A percentile compares a stretch with the other conserved stretches of the same genome.
phyloP scores from a whole-genome alignment of 805 yeast species.

The Candida silvatica region DNA sequence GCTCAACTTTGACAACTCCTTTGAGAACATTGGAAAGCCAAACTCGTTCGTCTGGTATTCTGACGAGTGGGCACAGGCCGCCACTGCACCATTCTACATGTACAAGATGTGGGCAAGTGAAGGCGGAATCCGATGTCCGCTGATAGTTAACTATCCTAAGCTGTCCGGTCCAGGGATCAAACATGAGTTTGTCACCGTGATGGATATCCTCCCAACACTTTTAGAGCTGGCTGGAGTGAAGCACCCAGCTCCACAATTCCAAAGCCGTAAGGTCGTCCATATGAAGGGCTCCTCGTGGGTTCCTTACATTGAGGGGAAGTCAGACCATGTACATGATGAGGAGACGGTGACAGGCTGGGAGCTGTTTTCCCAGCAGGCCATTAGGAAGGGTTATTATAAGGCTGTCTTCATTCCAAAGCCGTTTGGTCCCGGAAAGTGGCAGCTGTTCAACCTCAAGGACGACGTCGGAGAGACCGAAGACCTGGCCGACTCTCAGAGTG shows the following conservation, averaged over 20 bases:
- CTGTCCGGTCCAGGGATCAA: conserved; percentile 16
- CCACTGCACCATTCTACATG: conserved; percentile 47
- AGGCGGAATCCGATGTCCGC: conserved; percentile 53
- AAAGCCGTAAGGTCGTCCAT: conserved; percentile 33
- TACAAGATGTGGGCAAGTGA: conserved; percentile 51
- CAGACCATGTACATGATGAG: conserved; percentile 28
- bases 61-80: conserved; percentile 56
- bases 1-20: conserved; percentile 32
- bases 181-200: conserved; percentile 42
- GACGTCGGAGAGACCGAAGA: conserved; percentile 43
- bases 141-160: conserved; percentile 37
- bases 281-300: conserved; percentile 41
- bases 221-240: conserved; percentile 38
- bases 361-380: conserved; percentile 47
- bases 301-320: conserved; percentile 24
- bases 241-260: conserved; percentile 33
- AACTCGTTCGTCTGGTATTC: conserved; percentile 44
- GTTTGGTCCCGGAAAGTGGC: conserved; percentile 41
- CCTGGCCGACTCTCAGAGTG: conserved; percentile 28
- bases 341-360: conserved; percentile 49
- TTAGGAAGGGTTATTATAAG: conserved; percentile 40
- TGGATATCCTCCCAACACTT: conserved; percentile 53
- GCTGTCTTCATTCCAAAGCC: conserved; percentile 42
- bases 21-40: conserved; percentile 38
- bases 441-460: conserved; percentile 30